Evolutionary conservation across 1,284 basidiomycete species (phyloP), one percentile per base, ranked within the genome.

Genomic region (Rhodotorula sp.): DNA sequence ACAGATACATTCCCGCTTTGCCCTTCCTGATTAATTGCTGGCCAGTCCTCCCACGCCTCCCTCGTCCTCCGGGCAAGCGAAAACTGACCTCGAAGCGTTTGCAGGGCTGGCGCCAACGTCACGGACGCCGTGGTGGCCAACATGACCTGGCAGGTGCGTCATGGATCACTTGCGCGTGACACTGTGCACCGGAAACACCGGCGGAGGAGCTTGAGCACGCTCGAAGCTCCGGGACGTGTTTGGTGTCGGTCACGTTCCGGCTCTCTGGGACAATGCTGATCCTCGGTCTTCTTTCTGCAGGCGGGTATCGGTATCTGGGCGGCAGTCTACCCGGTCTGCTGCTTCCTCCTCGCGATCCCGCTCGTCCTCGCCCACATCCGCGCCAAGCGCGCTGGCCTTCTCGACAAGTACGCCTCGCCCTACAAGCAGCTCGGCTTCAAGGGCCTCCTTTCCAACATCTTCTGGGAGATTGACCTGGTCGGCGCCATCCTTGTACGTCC

Each of bases 401-500:
- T 83, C 13, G 70, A 74, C 19, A 70, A 75, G 27, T 77, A 81
- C 56, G 78, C 77, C 19, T 78, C 81, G 0, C 78, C 81, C 2
- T 79, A 60, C 60, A 66, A 75, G 55, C 27, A 63, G 57, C 71
- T 75, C 64, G 55, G 78, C 61, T 25, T 68, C 63, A 70, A 66
- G 58, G 50, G 73, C 49, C 66, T 79, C 44, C 77, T 79, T 67
- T 61, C 72, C n/a, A 80, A 80, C 44, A 78, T 84, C 19, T 83
- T 83, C 78, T 82, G 81, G 81, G 79, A 81, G 69, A 74, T 82
- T 19, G 83, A 84, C 71, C 64, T 82, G 27, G 74, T 82, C 63
- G 83, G 83, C 41, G 74, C 83, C 48, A 72, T 82, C 61, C 75
- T 84, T 44, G 64, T 63, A 19, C 41, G 61, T 53, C 13, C 17